These are phyloP conservation scores for Chalciporus piperatus DNA, from an alignment of 768 basidiomycete genomes.

Conservation along the genomic window DNA sequence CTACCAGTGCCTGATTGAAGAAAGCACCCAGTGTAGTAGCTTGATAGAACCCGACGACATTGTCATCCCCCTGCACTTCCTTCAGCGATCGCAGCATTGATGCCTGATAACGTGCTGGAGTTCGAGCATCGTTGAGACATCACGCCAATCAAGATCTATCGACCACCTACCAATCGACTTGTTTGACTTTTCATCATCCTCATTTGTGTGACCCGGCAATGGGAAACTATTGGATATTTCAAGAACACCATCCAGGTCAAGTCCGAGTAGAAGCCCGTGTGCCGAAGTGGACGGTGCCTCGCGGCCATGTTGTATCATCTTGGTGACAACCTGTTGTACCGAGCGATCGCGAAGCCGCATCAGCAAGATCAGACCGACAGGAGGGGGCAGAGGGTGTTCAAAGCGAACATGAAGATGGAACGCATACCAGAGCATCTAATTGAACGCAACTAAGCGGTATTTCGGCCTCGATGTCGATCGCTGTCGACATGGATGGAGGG, in stretches of 20 bases:
- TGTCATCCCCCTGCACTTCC: slow-evolving; percentile 90
- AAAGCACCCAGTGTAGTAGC: slow-evolving; percentile 84
- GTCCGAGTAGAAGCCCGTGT: slow-evolving; percentile 83
- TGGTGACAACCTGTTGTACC: slow-evolving; percentile 72
- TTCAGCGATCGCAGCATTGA: slow-evolving; percentile 85
- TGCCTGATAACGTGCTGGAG: slow-evolving; percentile 72
- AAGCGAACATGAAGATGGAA: slow-evolving; percentile 5
- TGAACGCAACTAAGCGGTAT: slow-evolving; percentile 78
- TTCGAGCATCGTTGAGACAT: slow-evolving; percentile 1
- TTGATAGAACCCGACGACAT: slow-evolving; percentile 92
- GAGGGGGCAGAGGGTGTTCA: background rate
- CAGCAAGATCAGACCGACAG: slow-evolving; percentile 8
- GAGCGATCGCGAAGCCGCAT: slow-evolving; percentile 6
- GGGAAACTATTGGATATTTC: slow-evolving; percentile 92
- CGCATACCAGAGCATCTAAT: slow-evolving; percentile 80
- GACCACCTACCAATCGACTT: slow-evolving; percentile 64
- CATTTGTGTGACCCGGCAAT: slow-evolving; percentile 65
- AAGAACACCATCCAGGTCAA: slow-evolving; percentile 87
- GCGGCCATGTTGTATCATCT: slow-evolving; percentile 89
- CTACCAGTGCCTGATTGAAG: slow-evolving; percentile 75
- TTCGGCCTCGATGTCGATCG: slow-evolving; percentile 90
- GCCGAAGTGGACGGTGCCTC: slow-evolving; percentile 73
- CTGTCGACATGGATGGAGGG: slow-evolving; percentile 89
- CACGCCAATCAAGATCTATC: slow-evolving; percentile 3
- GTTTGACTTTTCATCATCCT: slow-evolving; percentile 80